Evolutionary conservation across 75 land plant species (phyloP).

Genomic region (Selaginella tamariscina): DNA sequence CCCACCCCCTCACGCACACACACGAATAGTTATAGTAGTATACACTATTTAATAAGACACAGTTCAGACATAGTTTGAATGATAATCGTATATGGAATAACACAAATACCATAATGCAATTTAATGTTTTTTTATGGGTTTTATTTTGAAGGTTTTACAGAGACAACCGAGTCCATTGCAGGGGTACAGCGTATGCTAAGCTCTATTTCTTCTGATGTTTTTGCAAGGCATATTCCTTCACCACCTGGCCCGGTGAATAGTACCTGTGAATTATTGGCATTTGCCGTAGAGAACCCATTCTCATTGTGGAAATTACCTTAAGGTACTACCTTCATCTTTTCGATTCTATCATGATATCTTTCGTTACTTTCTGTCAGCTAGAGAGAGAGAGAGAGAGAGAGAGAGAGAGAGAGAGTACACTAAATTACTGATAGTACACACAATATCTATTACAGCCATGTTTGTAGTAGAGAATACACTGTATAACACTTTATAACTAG

Average conservation of each 20-base stretch:
- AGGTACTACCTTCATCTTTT: conserved; percentile 47
- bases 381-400: background rate
- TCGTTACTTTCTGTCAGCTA: background rate
- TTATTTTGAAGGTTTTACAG: conserved; percentile 8
- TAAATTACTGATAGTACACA: background rate
- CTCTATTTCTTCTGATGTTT: conserved; percentile 24
- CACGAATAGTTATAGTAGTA: no score
- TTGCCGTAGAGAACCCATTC: conserved; percentile 47
- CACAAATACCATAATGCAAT: no score
- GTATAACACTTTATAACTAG: background rate
- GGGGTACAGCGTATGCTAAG: conserved; percentile 18
- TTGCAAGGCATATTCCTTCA: conserved; percentile 20
- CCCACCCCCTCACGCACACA: no score
- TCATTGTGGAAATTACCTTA: conserved; percentile 89
- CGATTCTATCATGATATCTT: background rate
- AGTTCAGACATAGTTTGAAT: no score
- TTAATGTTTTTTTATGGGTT: background rate
- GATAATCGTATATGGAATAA: no score
- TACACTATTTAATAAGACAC: no score
- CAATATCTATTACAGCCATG: background rate
- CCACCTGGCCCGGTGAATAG: conserved; percentile 40
- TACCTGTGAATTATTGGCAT: conserved; percentile 35
- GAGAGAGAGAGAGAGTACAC: no score
- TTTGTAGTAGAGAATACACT: background rate
- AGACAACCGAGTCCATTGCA: conserved; percentile 31